phyloP scores from a whole-genome alignment of 2,329 filamentous ascomycete genomes.

The Pezicula rhizophila region DNA sequence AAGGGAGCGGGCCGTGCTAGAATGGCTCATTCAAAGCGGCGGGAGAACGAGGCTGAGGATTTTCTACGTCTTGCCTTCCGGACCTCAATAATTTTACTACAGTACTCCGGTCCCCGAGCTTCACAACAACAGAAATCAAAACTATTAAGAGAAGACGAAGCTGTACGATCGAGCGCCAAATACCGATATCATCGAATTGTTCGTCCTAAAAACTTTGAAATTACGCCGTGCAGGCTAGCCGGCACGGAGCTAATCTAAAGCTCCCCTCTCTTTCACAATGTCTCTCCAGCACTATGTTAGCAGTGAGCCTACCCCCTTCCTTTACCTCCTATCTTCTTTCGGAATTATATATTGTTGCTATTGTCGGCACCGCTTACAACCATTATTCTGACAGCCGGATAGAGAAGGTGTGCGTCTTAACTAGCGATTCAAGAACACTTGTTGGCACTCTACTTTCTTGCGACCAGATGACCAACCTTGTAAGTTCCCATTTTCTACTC shows the following conservation, averaged over 20 bases:
- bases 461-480: conserved; percentile 88
- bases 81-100: no score
- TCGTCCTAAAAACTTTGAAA: conserved; percentile 4
- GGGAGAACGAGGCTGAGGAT: background rate
- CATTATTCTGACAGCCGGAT: conserved; percentile 28
- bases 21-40: background rate
- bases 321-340: background rate
- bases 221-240: conserved; percentile 14
- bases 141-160: background rate
- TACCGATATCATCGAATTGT: background rate
- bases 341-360: background rate
- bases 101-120: no score
- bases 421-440: conserved; percentile 82
- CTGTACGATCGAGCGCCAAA: background rate
- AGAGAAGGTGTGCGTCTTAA: conserved; percentile 92
- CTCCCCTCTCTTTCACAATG: conserved; percentile 29
- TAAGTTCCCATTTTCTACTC: conserved; percentile 28
- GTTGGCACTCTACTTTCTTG: conserved; percentile 78
- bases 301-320: conserved; percentile 33
- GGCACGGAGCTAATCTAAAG: conserved; percentile 14
- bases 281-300: conserved; percentile 48
- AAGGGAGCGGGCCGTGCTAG: background rate
- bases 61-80: background rate
- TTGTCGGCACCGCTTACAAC: conserved; percentile 23
- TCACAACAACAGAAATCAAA: no score